Percentiles rank a stretch among this genome's conserved stretches.
Conservation (phyloP, 768 basidiomycete genomes). For the Pleurotus sapidus region DNA sequence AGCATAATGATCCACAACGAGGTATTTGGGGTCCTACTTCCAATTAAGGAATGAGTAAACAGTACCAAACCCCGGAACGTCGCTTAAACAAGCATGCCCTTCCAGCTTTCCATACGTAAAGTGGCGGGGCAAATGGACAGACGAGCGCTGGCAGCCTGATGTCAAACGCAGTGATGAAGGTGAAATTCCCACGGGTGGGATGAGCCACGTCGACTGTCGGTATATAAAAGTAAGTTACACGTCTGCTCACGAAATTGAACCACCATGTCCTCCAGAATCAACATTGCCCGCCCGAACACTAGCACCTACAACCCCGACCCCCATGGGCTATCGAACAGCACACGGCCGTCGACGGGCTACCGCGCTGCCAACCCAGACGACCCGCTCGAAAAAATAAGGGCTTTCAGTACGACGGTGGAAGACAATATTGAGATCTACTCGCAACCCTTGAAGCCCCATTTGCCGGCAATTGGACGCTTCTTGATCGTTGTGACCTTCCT, state of each 20-base stretch:
- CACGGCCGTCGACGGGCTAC: constrained; percentile 64
- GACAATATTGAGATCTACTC: constrained; percentile 91
- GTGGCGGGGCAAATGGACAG: constrained; percentile 4
- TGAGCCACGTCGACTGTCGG: constrained; percentile 38
- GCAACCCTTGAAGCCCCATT: constrained; percentile 89
- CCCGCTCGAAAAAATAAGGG: constrained; percentile 75
- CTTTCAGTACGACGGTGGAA: constrained; percentile 74
- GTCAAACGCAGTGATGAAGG: constrained; percentile 1
- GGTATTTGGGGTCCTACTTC: too few species aligned
- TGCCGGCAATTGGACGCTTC: constrained; percentile 94
- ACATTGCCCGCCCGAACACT: constrained; percentile 69
- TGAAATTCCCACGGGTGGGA: constrained; percentile 1
- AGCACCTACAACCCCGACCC: constrained; percentile 67
- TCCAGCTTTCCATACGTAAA: too few species aligned
- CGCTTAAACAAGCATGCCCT: too few species aligned
- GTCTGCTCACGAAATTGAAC: constrained; percentile 25
- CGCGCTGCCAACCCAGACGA: constrained; percentile 79
- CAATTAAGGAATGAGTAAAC: too few species aligned
- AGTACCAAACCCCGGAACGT: too few species aligned
- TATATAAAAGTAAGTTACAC: constrained; percentile 34
- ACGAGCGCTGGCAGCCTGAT: constrained; percentile 5
- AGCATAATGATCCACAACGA: too few species aligned
- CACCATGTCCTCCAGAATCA: constrained; percentile 81
- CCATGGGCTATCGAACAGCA: constrained; percentile 75
- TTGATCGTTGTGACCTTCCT: constrained; percentile 97